Evolutionary conservation across 2,329 filamentous ascomycete species (phyloP).

Genomic region (Fusarium burgessii): DNA sequence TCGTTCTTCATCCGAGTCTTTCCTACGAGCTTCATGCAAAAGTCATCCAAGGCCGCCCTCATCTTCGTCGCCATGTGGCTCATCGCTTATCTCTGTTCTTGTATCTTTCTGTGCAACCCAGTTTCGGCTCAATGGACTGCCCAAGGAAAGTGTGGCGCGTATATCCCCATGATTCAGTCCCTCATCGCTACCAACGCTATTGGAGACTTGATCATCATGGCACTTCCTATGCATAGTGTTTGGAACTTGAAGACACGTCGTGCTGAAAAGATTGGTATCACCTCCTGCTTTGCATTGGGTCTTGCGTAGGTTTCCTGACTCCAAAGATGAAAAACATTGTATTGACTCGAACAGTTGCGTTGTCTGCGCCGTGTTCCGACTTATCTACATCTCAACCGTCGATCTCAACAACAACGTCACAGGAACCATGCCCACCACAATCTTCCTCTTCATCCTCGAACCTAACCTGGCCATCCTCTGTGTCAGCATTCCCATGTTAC

Average conservation of each 20-base stretch:
- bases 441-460: conserved; percentile 56
- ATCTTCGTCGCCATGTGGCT: conserved; percentile 55
- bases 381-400: conserved; percentile 54
- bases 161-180: conserved; percentile 53
- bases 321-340: fast-evolving
- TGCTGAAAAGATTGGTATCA: conserved; percentile 54
- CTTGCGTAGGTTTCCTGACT: conserved; percentile 47
- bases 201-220: conserved; percentile 54
- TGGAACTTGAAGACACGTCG: conserved; percentile 54
- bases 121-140: conserved; percentile 58
- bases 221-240: conserved; percentile 53
- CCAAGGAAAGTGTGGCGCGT: conserved; percentile 48
- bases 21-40: conserved; percentile 43
- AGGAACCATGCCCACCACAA: conserved; percentile 55
- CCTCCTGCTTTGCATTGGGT: conserved; percentile 52
- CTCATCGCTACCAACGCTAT: conserved; percentile 54
- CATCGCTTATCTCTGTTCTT: conserved; percentile 55
- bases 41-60: conserved; percentile 49
- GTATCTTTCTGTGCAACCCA: conserved; percentile 61
- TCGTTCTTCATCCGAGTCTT: conserved; percentile 48
- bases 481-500: conserved; percentile 57
- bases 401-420: conserved; percentile 53
- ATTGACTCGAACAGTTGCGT: conserved; percentile 49
- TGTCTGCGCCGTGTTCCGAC: conserved; percentile 54
- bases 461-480: conserved; percentile 57